A percentile compares a stretch with the other conserved stretches of the same genome.
These are phyloP conservation scores for Orbilia ellipsospora DNA, from an alignment of 2,329 filamentous ascomycete genomes.

Conservation along the genomic window DNA sequence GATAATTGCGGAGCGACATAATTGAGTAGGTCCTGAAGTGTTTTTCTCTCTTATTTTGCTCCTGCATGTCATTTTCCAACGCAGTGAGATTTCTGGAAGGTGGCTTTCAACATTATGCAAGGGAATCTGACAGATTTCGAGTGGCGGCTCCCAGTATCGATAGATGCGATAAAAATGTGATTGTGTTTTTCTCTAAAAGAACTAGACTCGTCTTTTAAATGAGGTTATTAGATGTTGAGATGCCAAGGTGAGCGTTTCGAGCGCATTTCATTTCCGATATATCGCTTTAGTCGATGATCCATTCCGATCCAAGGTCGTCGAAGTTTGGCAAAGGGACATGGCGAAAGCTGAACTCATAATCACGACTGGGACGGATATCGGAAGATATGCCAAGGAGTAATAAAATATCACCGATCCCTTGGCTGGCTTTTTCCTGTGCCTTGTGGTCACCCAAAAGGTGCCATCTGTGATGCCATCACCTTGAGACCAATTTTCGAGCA, in stretches of 20 bases:
- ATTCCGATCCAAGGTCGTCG: constrained; percentile 13
- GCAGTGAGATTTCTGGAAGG: constrained; percentile 10
- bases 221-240: too few species aligned
- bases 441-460: constrained; percentile 31
- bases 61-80: not conserved
- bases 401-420: not conserved
- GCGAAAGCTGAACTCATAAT: too few species aligned
- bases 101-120: not conserved
- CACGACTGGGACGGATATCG: too few species aligned
- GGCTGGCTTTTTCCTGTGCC: not conserved
- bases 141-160: too few species aligned
- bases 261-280: not conserved
- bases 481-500: not conserved
- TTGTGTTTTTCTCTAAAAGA: too few species aligned
- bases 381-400: not conserved
- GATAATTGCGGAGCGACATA: too few species aligned
- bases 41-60: too few species aligned
- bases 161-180: too few species aligned
- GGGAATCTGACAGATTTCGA: not conserved
- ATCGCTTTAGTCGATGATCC: constrained; percentile 1
- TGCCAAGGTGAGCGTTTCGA: not conserved
- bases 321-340: too few species aligned
- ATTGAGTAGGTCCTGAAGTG: too few species aligned
- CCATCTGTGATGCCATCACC: not conserved
- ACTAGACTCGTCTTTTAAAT: too few species aligned